These are phyloP conservation scores for Penicillium bialowiezense DNA, from an alignment of 495 filamentous ascomycete genomes.

Conservation along the genomic window DNA sequence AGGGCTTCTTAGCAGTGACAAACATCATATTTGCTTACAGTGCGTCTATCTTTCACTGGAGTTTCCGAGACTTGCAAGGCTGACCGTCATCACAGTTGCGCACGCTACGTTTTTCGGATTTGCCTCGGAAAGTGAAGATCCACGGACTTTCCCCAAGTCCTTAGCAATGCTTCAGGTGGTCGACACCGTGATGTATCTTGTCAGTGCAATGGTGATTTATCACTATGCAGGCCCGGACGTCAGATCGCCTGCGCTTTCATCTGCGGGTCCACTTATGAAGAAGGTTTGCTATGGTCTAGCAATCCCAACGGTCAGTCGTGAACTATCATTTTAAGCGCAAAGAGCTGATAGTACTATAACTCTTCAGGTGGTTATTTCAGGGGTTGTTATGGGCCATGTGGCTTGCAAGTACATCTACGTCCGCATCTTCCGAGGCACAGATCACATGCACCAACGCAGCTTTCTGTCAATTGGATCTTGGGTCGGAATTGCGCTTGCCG, in stretches of 20 bases:
- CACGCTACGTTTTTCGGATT: constrained; percentile 58
- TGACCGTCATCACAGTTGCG: neutral
- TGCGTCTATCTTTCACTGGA: neutral
- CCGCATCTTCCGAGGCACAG: constrained; percentile 46
- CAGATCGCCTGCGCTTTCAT: constrained; percentile 60
- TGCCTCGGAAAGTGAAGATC: constrained; percentile 63
- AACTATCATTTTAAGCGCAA: neutral
- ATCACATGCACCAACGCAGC: constrained; percentile 48
- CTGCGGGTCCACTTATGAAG: constrained; percentile 51
- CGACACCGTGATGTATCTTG: constrained; percentile 53
- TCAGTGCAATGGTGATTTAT: constrained; percentile 47
- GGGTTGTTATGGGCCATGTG: constrained; percentile 55
- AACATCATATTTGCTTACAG: constrained; percentile 29
- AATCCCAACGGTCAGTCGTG: constrained; percentile 46
- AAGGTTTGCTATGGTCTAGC: constrained; percentile 68
- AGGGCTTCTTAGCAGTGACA: constrained; percentile 38
- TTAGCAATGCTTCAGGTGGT: constrained; percentile 52
- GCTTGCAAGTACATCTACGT: constrained; percentile 56
- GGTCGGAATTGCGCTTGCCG: constrained; percentile 45
- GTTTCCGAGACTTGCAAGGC: neutral
- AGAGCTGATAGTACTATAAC: neutral
- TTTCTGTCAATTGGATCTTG: constrained; percentile 43
- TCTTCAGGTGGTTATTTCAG: constrained; percentile 1
- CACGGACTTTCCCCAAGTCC: constrained; percentile 55
- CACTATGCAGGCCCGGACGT: constrained; percentile 60